These are phyloP conservation scores for Clonostachys chloroleuca DNA, from an alignment of 2,329 filamentous ascomycete species.

Conservation along the genomic window DNA sequence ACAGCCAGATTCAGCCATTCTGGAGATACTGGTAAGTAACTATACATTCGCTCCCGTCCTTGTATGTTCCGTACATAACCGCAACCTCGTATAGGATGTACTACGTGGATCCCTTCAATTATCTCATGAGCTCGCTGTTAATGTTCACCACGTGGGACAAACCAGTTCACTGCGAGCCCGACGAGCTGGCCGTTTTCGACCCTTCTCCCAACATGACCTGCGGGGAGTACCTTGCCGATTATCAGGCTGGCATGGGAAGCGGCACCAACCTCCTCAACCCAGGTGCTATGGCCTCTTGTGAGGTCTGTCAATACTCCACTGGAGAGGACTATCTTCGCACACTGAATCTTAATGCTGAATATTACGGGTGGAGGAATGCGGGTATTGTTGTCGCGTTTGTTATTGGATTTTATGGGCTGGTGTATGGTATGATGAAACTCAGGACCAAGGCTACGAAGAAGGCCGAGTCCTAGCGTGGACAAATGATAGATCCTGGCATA, in stretches of 20 bases:
- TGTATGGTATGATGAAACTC: slow-evolving; percentile 41
- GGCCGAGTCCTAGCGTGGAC: slow-evolving; percentile 11
- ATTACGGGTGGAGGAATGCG: slow-evolving; percentile 63
- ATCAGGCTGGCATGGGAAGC: slow-evolving; percentile 40
- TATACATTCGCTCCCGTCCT: background rate
- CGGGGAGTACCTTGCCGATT: slow-evolving; percentile 48
- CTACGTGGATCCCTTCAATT: slow-evolving; percentile 57
- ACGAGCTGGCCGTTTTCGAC: slow-evolving; percentile 47
- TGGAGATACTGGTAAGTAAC: slow-evolving; percentile 60
- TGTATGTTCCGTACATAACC: slow-evolving; percentile 9
- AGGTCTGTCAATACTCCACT: slow-evolving; percentile 54
- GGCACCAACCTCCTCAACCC: slow-evolving; percentile 54
- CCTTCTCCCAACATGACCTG: slow-evolving; percentile 50
- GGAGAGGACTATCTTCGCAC: slow-evolving; percentile 57
- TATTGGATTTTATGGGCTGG: slow-evolving; percentile 44
- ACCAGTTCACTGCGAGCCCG: slow-evolving; percentile 36
- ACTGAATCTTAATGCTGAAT: slow-evolving; percentile 56
- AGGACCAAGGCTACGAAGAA: slow-evolving; percentile 43
- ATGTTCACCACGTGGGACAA: slow-evolving; percentile 44
- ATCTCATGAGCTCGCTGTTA: slow-evolving; percentile 52
- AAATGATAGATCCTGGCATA: background rate
- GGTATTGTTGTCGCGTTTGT: slow-evolving; percentile 55
- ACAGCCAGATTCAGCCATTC: slow-evolving; percentile 55
- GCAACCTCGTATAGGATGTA: background rate
- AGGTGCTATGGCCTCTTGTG: slow-evolving; percentile 46